phyloP scores from a whole-genome alignment of 2,329 filamentous ascomycete genomes.

The Fusarium liriodendri region DNA sequence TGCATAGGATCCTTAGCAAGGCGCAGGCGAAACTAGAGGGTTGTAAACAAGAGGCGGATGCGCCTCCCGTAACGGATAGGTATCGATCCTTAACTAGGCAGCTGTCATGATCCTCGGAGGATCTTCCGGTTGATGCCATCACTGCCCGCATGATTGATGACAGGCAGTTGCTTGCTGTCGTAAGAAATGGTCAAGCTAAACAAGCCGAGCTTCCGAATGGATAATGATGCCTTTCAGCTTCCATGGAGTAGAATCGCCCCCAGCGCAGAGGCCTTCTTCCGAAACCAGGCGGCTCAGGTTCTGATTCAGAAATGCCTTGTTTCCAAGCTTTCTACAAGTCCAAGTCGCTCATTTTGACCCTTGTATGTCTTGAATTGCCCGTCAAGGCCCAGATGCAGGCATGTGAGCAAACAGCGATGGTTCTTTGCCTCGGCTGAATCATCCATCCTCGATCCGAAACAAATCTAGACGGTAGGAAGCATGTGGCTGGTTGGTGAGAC shows the following conservation, averaged over 20 bases:
- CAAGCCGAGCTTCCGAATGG: neutral
- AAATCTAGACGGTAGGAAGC: neutral
- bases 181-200: neutral
- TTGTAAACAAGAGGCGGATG: neutral
- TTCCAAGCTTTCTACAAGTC: neutral
- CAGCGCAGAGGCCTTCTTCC: neutral
- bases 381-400: neutral
- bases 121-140: neutral
- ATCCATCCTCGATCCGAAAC: neutral
- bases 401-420: neutral
- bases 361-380: neutral
- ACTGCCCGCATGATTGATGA: neutral
- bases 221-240: neutral
- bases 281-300: neutral
- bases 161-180: neutral
- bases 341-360: neutral
- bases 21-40: neutral
- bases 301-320: neutral
- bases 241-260: neutral
- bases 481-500: neutral
- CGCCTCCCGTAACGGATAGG: neutral
- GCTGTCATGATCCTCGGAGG: neutral
- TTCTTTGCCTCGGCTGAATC: neutral
- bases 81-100: neutral
- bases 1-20: neutral